A percentile compares a stretch with the other conserved stretches of the same genome.
Evolutionary conservation across 1,284 basidiomycete genomes (phyloP).

Genomic region (Pseudozyma flocculosa): DNA sequence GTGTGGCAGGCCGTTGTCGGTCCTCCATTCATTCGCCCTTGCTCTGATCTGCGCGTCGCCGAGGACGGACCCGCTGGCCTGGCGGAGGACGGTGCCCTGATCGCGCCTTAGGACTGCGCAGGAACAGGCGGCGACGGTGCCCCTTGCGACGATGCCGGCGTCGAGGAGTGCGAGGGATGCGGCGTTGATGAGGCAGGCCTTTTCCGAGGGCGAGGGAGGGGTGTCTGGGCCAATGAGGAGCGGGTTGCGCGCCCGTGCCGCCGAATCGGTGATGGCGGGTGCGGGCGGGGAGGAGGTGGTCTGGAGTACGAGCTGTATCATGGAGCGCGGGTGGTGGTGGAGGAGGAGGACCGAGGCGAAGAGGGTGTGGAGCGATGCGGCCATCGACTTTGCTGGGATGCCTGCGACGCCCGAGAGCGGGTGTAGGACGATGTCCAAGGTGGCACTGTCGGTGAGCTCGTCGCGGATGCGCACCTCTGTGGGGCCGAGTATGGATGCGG

Average conservation of each 20-base stretch:
- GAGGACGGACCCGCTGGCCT: slow-evolving; percentile 23
- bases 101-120: slow-evolving; percentile 61
- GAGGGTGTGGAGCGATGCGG: slow-evolving; percentile 12
- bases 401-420: slow-evolving; percentile 61
- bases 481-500: slow-evolving; percentile 62
- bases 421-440: slow-evolving; percentile 62
- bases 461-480: slow-evolving; percentile 63
- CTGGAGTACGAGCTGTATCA: slow-evolving; percentile 70
- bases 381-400: slow-evolving; percentile 24
- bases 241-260: slow-evolving; percentile 9
- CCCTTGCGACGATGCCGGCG: slow-evolving; percentile 60
- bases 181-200: slow-evolving; percentile 65
- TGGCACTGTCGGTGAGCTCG: slow-evolving; percentile 62
- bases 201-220: slow-evolving; percentile 54
- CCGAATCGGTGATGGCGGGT: slow-evolving; percentile 2
- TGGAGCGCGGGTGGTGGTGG: slow-evolving; percentile 62
- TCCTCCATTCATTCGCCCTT: slow-evolving; percentile 2
- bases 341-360: slow-evolving; percentile 59
- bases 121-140: slow-evolving; percentile 60
- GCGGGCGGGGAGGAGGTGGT: slow-evolving; percentile 60
- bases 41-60: slow-evolving; percentile 11
- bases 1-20: background rate
- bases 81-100: slow-evolving; percentile 21
- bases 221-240: slow-evolving; percentile 46
- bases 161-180: slow-evolving; percentile 60